phyloP scores from a whole-genome alignment of 257 asterid genomes.

The Solanum commersonii region DNA sequence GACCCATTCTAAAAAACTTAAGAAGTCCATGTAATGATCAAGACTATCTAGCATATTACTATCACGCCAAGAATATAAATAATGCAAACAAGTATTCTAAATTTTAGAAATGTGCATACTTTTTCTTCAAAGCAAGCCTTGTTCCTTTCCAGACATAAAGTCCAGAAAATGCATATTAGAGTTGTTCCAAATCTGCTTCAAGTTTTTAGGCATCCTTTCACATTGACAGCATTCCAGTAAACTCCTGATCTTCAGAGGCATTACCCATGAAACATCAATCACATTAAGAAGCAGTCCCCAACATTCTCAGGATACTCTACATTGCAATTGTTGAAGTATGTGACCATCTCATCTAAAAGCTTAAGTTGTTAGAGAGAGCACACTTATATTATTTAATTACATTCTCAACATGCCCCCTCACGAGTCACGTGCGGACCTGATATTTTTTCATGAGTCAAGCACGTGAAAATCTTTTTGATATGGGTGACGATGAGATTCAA shows the following conservation, averaged over 20 bases:
- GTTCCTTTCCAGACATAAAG: not conserved
- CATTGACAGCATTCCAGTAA: not conserved
- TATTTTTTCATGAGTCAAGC: not conserved
- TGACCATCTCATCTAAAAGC: not conserved
- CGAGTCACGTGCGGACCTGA: not conserved
- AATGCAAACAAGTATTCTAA: not conserved
- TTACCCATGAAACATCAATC: not conserved
- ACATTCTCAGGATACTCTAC: not conserved
- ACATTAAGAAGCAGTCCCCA: not conserved
- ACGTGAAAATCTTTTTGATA: not conserved
- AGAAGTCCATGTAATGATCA: not conserved
- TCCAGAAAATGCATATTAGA: not conserved
- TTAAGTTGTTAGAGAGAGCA: not conserved
- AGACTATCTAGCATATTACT: not conserved
- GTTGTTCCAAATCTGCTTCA: not conserved
- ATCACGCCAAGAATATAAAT: not conserved
- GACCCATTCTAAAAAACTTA: not conserved
- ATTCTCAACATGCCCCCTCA: not conserved
- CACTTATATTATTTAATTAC: not conserved
- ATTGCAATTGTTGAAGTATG: not conserved
- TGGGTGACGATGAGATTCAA: not conserved
- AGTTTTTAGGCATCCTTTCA: not conserved
- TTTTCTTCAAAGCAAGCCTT: not conserved
- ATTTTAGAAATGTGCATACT: not conserved
- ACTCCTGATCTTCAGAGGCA: not conserved